Conservation (phyloP, 257 asterid species). For the Galeopsis tetrahit region DNA sequence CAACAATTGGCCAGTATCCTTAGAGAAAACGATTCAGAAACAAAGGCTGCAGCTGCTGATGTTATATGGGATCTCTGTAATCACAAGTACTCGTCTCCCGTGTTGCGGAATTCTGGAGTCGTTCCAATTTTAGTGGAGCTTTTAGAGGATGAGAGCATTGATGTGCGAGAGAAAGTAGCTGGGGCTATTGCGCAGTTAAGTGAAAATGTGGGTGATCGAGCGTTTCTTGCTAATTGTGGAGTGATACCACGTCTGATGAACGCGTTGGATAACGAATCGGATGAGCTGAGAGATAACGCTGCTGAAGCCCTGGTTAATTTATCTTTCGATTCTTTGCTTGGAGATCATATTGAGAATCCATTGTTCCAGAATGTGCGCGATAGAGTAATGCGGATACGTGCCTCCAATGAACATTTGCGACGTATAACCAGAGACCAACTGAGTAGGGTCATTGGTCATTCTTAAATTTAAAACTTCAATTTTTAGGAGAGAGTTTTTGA, state of each 20-base stretch:
- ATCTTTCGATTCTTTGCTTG: conserved; percentile 49
- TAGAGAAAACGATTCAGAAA: conserved; percentile 41
- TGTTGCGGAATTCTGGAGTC: conserved; percentile 47
- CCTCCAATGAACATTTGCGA: conserved; percentile 38
- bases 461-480: neutral
- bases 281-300: conserved; percentile 56
- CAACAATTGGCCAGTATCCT: conserved; percentile 56
- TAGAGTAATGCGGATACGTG: conserved; percentile 44
- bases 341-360: conserved; percentile 49
- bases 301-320: conserved; percentile 62
- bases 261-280: conserved; percentile 46
- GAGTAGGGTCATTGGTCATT: conserved; percentile 34
- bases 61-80: conserved; percentile 55
- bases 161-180: conserved; percentile 55
- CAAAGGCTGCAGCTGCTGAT: conserved; percentile 66
- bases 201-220: conserved; percentile 41
- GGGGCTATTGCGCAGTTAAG: conserved; percentile 67
- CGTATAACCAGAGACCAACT: conserved; percentile 35
- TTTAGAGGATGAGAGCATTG: conserved; percentile 37
- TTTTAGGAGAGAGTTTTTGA: neutral
- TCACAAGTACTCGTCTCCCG: conserved; percentile 43
- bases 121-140: conserved; percentile 52
- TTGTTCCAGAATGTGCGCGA: conserved; percentile 46
- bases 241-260: conserved; percentile 46
- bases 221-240: conserved; percentile 55